Conservation (phyloP, 2,329 filamentous ascomycete species). For the Cytospora mali region DNA sequence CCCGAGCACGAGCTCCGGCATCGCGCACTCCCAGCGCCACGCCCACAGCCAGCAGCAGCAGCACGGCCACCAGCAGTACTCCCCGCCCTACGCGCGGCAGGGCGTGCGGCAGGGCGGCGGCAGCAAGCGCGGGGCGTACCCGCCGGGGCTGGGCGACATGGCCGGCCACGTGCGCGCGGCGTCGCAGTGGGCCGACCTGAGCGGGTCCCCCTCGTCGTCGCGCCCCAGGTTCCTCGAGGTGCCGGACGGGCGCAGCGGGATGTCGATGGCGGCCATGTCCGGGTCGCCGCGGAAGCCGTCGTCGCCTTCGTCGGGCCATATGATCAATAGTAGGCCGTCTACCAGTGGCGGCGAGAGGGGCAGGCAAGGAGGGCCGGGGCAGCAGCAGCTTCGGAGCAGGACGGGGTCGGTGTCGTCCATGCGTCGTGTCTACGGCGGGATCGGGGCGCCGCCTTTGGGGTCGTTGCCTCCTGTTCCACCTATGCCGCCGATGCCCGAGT, state of each 20-base stretch:
- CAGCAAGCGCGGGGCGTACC: background rate
- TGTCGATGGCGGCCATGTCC: conserved; percentile 10
- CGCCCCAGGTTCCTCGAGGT: conserved; percentile 21
- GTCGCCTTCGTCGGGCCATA: background rate
- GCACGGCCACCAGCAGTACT: background rate
- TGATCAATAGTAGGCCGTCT: conserved; percentile 8
- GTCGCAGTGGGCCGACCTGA: conserved; percentile 22
- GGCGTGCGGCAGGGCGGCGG: conserved; percentile 8
- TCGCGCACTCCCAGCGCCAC: conserved; percentile 12
- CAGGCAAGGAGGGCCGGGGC: background rate
- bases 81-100: background rate
- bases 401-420: conserved; percentile 16
- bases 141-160: conserved; percentile 14
- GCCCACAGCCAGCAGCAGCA: background rate
- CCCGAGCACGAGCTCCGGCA: conserved; percentile 18
- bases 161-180: conserved; percentile 19
- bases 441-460: conserved; percentile 3
- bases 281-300: conserved; percentile 11
- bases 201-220: background rate
- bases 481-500: conserved; percentile 22
- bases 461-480: conserved; percentile 10
- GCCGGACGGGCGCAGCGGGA: conserved; percentile 3
- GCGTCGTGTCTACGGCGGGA: conserved; percentile 10
- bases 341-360: conserved; percentile 25
- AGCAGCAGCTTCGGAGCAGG: conserved; percentile 12